Base-by-base conservation (phyloP, 106 monocot species). In the Acorus gramineus region DNA sequence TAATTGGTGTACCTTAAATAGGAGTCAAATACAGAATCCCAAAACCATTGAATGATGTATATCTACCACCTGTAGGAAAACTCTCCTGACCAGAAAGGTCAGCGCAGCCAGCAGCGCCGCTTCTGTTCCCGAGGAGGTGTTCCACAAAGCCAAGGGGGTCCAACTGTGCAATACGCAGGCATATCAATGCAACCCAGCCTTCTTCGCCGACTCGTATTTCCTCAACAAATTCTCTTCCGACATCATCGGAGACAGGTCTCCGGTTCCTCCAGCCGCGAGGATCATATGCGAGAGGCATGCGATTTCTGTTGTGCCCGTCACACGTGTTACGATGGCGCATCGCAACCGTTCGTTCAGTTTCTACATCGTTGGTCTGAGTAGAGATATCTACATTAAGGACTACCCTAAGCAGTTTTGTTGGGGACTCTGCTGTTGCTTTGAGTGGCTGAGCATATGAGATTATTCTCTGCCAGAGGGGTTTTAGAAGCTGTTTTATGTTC, bases 141-240 rank as follows among this genome's bases (percentile, higher is more conserved):
- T 96, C 72, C 86, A 96, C 66, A 71, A 52, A 61, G 95, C 95
- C 6, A 75, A 63, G 57, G 95, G 95, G 3, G 80, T 90, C 55
- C 87, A 90, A 61, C 75, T 96, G 47, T 87, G 80, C 80, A 90
- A 90, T 77, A 90, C 84, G n/a, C 95, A 96, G 56, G 86, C 95
- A 4, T 90, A 90, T 62, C 95, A 96, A 50, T 96, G 95, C 62
- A 74, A 73, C 2, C 95, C 95, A 65, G 95, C 95, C 8, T 96
- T 72, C 78, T 96, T 96, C 68, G 90, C 95, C 0, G 95, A 90
- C 50, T 96, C 90, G 2, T 87, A 83, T 67, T 69, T 70, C 6
- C 90, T 96, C 14, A 96, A 96, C 69, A 79, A 70, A 56, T 96
- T 96, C 74, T 96, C 95, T 1, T 96, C 95, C 47, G 84, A 96